These are phyloP conservation scores for Verticillium nonalfalfae DNA, from an alignment of 2,329 filamentous ascomycete genomes.

Conservation along the genomic window DNA sequence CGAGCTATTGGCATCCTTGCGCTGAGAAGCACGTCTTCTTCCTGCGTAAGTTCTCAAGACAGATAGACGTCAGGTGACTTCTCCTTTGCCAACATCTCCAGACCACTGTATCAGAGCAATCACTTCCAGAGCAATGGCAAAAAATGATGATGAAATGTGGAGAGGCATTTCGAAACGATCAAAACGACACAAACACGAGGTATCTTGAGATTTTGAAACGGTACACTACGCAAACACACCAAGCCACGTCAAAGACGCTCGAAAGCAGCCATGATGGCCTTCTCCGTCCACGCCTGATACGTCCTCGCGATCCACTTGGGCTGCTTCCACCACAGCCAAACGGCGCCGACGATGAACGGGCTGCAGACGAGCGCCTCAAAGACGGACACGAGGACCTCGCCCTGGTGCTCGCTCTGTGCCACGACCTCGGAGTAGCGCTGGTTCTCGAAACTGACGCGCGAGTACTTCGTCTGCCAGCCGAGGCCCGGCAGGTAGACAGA, in stretches of 20 bases:
- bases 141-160: background rate
- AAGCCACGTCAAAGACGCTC: background rate
- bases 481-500: constrained; percentile 68
- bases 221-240: background rate
- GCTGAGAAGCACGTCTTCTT: background rate
- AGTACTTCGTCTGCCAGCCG: constrained; percentile 91
- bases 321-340: constrained; percentile 11
- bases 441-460: constrained; percentile 87
- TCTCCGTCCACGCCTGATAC: background rate
- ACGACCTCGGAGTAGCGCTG: constrained; percentile 84
- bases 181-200: background rate
- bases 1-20: background rate
- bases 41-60: too few relatives aligned
- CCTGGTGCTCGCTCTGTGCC: constrained; percentile 61
- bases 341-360: constrained; percentile 7
- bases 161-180: background rate
- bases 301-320: constrained; percentile 6
- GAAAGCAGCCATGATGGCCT: background rate
- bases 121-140: background rate
- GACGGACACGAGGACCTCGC: constrained; percentile 43
- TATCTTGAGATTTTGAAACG: background rate
- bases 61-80: too few relatives aligned
- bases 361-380: constrained; percentile 9
- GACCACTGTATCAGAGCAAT: too few relatives aligned
- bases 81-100: too few relatives aligned